Evolutionary conservation across 75 land plant genomes (phyloP), one percentile per base, ranked within the genome.

Genomic region (Pinus tabuliformis): DNA sequence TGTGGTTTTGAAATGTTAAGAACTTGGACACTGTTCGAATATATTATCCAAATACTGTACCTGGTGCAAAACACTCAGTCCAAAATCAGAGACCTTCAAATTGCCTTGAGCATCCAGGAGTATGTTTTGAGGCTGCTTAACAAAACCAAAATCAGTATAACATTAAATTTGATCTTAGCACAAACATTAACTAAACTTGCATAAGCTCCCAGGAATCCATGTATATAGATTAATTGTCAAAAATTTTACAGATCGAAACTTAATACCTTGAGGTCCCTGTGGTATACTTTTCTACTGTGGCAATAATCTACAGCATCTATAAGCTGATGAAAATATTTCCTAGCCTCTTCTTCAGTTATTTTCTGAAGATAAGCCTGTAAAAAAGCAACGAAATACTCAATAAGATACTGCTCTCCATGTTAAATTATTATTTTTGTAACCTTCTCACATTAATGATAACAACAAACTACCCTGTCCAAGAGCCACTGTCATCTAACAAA

Each of bases 221-320:
- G n/a, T n/a, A 45, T 22, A 62, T 12, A 62, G 54, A 49, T 49
- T 9, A 49, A 49, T 11, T 49, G 54, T 49, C 54, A 9, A 0
- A 62, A 62, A 22, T 62, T 62, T 62, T 24, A 62, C 30, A 42
- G 12, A n/a, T 68, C 36, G 54, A 68, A 64, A 68, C 21, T 73
- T 5, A 28, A 28, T 16, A 87, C 89, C 91, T 89, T 89, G 24
- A 89, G 82, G 74, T 85, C 91, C 70, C 89, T 79, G 61, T 89
- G 91, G 66, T 80, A 87, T 6, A 89, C 91, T 28, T 87, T 87
- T 78, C 79, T 79, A 59, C 68, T 63, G 54, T 89, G 91, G 74
- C 91, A 89, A 36, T 87, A 82, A 58, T 87, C 87, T 13, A 89
- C 83, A 60, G 91, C 89, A 78, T 89, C 84, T 72, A 89, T 87